Percentiles rank a stretch among this genome's conserved stretches.
Evolutionary conservation across 1,139 yeast genomes (phyloP).

Genomic region (Yamadazyma aaseri): DNA sequence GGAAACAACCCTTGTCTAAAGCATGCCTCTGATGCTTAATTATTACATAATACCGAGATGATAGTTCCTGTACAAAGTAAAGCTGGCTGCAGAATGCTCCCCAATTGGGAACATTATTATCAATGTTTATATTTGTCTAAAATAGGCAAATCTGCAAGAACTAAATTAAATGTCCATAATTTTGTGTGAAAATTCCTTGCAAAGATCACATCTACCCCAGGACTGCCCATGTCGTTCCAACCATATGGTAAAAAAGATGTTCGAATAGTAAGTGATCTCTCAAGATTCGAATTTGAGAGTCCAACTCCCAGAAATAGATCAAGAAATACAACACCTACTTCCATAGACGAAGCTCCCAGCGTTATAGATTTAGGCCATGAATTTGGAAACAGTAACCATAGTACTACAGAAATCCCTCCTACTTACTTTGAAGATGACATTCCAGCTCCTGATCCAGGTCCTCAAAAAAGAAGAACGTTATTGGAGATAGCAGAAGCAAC

Average conservation of each 20-base stretch:
- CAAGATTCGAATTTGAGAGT: constrained; percentile 28
- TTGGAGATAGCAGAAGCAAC: constrained; percentile 17
- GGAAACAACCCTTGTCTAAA: no score
- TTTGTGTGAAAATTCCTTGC: no score
- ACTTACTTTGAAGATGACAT: constrained; percentile 12
- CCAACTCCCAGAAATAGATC: constrained; percentile 24
- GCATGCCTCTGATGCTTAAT: no score
- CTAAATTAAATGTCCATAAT: constrained; percentile 1
- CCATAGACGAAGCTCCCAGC: constrained; percentile 14
- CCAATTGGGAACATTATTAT: not conserved
- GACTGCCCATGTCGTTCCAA: constrained; percentile 18
- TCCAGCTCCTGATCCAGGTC: constrained; percentile 13
- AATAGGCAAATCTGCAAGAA: constrained; percentile 10
- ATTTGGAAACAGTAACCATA: not conserved
- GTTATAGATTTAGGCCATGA: constrained; percentile 5
- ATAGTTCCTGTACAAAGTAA: no score
- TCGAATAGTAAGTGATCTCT: constrained; percentile 29
- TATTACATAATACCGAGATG: no score
- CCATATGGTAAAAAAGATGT: constrained; percentile 23
- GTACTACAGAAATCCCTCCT: constrained; percentile 8
- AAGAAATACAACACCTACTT: constrained; percentile 29
- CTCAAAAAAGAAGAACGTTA: constrained; percentile 12
- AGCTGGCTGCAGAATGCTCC: no score
- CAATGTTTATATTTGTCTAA: constrained; percentile 12
- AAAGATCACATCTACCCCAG: not conserved